A percentile compares a stretch with the other conserved stretches of the same genome.
Evolutionary conservation across 257 asterid genomes (phyloP).

Genomic region (Thymus mandschuricus): DNA sequence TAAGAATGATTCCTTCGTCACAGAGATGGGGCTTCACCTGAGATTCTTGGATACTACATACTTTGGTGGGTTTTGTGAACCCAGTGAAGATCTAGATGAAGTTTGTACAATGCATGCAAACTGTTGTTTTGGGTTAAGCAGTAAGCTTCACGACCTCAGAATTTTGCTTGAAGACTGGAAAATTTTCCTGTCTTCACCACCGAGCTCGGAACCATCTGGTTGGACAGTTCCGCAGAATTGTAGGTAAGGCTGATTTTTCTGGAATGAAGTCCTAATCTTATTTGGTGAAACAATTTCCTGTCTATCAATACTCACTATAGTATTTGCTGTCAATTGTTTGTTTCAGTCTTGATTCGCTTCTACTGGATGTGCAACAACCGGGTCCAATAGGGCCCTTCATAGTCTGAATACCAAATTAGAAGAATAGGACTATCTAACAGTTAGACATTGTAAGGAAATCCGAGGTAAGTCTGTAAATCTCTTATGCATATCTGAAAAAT

Average conservation of each 20-base stretch:
- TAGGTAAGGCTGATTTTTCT: conserved; percentile 51
- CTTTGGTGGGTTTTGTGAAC: conserved; percentile 84
- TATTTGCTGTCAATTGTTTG: conserved; percentile 13
- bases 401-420: conserved; percentile 12
- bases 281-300: background rate
- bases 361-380: conserved; percentile 24
- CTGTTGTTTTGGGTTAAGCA: conserved; percentile 68
- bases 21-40: conserved; percentile 52
- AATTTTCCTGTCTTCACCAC: conserved; percentile 49
- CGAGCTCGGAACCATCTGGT: conserved; percentile 32
- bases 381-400: conserved; percentile 16
- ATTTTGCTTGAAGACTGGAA: conserved; percentile 75
- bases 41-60: conserved; percentile 63
- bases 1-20: conserved; percentile 48
- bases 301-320: background rate
- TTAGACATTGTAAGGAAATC: conserved; percentile 5
- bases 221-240: conserved; percentile 89
- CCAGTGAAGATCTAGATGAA: conserved; percentile 59
- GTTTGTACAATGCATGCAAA: conserved; percentile 87
- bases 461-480: conserved; percentile 22
- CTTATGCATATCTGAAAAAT: background rate
- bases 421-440: conserved; percentile 12
- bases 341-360: conserved; percentile 56
- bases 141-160: conserved; percentile 76
- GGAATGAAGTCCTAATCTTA: conserved; percentile 22